Evolutionary conservation across 1,139 yeast species (phyloP).

Genomic region (Yamadazyma pseudoaaseri): DNA sequence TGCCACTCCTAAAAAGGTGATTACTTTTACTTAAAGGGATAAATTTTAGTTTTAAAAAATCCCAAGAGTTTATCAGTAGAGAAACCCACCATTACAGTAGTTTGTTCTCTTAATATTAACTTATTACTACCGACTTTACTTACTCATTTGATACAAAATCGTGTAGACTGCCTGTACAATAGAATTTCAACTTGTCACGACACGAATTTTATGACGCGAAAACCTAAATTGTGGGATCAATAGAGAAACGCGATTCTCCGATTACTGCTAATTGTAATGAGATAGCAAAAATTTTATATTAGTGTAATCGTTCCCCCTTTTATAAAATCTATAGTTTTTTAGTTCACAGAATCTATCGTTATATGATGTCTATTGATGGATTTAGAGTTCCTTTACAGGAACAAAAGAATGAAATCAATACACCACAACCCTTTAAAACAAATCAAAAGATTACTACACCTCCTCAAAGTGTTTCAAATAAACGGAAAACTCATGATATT

Average conservation of each 20-base stretch:
- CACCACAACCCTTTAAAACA: conserved; percentile 14
- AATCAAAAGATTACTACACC: conserved; percentile 34
- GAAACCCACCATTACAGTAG: too few relatives aligned
- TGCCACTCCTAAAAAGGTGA: too few relatives aligned
- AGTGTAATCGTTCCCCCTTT: not conserved
- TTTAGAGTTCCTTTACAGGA: conserved; percentile 18
- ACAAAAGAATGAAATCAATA: conserved; percentile 15
- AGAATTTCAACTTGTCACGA: conserved; percentile 5
- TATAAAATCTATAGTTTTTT: too few relatives aligned
- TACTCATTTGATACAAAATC: too few relatives aligned
- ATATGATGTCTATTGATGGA: conserved; percentile 14
- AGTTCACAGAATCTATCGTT: not conserved
- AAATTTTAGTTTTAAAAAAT: too few relatives aligned
- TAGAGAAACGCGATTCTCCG: conserved; percentile 5
- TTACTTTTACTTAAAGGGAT: too few relatives aligned
- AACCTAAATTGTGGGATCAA: conserved; percentile 3
- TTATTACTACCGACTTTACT: too few relatives aligned
- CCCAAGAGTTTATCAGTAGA: too few relatives aligned
- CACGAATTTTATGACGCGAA: conserved; percentile 5
- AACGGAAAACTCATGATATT: conserved; percentile 10
- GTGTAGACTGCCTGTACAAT: too few relatives aligned
- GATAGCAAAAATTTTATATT: conserved; percentile 1
- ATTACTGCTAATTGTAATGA: not conserved
- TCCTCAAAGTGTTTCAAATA: conserved; percentile 25
- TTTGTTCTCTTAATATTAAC: too few relatives aligned